These are phyloP conservation scores for Fusarium solani-melongenae DNA, from an alignment of 2,329 filamentous ascomycete species.

Conservation along the genomic window DNA sequence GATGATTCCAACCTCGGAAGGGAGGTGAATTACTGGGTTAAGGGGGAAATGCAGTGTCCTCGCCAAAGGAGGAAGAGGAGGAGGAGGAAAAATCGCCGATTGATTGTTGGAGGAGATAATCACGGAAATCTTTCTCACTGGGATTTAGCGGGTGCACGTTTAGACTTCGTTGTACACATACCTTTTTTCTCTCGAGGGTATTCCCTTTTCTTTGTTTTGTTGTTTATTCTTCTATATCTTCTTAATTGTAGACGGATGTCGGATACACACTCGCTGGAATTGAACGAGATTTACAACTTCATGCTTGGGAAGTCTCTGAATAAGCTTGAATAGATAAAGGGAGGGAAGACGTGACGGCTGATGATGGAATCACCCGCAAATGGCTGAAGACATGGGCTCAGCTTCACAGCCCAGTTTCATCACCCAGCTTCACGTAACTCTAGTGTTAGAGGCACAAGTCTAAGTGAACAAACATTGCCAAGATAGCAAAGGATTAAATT, in stretches of 20 bases:
- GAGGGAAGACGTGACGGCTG: neutral
- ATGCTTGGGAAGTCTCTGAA: neutral
- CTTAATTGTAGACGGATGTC: conserved; percentile 42
- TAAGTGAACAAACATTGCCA: neutral
- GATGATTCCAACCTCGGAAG: conserved; percentile 34
- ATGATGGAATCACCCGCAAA: neutral
- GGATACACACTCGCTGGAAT: conserved; percentile 39
- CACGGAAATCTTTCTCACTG: conserved; percentile 29
- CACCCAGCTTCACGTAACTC: neutral
- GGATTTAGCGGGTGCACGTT: conserved; percentile 37
- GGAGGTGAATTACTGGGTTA: conserved; percentile 38
- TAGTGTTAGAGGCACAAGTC: neutral
- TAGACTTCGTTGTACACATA: conserved; percentile 34
- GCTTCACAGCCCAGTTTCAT: neutral
- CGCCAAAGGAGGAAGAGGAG: conserved; percentile 1
- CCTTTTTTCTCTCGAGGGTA: conserved; percentile 12
- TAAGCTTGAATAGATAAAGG: neutral
- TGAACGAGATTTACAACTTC: conserved; percentile 20
- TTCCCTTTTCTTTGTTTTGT: conserved; percentile 17
- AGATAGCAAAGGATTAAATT: neutral
- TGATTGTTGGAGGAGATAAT: conserved; percentile 29
- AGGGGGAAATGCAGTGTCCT: conserved; percentile 13
- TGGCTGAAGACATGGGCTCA: neutral
- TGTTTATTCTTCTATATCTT: conserved; percentile 36
- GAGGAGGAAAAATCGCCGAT: conserved; percentile 2